These are phyloP conservation scores for Phytophthora sojae DNA, from an alignment of 352 stramenopile species.

Conservation along the genomic window DNA sequence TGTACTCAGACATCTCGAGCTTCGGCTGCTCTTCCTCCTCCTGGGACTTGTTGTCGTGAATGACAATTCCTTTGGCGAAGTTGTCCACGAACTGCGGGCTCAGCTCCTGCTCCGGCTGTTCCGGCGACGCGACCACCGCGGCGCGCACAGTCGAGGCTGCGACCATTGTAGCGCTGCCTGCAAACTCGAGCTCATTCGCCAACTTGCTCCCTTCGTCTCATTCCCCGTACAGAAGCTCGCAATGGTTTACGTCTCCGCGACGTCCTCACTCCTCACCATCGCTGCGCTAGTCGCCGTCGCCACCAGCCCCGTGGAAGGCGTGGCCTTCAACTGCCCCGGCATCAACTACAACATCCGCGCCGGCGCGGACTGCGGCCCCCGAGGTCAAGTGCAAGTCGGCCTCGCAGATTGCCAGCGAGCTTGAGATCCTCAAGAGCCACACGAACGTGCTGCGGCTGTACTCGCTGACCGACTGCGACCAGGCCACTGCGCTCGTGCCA, in stretches of 20 bases:
- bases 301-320: slow-evolving; percentile 14
- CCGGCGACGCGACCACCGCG: slow-evolving; percentile 18
- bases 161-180: slow-evolving; percentile 41
- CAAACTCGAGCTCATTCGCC: slow-evolving; percentile 6
- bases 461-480: background rate
- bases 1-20: slow-evolving; percentile 82
- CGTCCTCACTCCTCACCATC: slow-evolving; percentile 22
- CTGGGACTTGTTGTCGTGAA: slow-evolving; percentile 34
- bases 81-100: slow-evolving; percentile 28
- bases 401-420: background rate
- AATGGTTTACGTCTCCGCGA: slow-evolving; percentile 20
- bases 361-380: background rate
- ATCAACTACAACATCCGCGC: slow-evolving; percentile 1
- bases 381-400: background rate
- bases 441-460: background rate
- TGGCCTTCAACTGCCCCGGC: slow-evolving; percentile 29
- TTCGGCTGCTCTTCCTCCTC: slow-evolving; percentile 24
- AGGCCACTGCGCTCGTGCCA: background rate
- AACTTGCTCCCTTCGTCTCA: slow-evolving; percentile 10
- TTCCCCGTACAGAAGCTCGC: slow-evolving; percentile 2
- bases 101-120: slow-evolving; percentile 42
- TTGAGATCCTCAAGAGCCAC: background rate
- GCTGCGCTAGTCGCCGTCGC: slow-evolving; percentile 16
- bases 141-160: slow-evolving; percentile 35
- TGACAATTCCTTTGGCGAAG: slow-evolving; percentile 22